Evolutionary conservation across 768 basidiomycete species (phyloP), one percentile per base, ranked within the genome.

Genomic region (Candolleomyces aberdarensis): DNA sequence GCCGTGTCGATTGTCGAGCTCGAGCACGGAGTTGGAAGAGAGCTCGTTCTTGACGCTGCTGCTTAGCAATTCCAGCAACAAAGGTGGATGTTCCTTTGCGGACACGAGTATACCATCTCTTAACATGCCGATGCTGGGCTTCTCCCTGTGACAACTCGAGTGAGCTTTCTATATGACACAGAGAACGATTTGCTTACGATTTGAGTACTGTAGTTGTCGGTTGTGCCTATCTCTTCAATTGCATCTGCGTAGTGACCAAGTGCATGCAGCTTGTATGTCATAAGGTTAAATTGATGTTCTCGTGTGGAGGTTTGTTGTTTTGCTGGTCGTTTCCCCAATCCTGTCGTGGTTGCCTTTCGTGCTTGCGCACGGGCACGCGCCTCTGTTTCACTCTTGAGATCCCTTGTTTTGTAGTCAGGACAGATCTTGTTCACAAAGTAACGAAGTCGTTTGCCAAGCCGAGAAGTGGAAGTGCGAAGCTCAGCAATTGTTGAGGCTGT

Each of bases 121-220:
- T 81, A 9, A 71, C 67, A 0, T 53, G 62, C 0, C 67, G 61
- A 54, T 83, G 79, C 60, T 78, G 70, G 0, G 71, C 67, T 59
- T 81, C 78, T 3, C 75, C 72, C 78, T 80, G 49, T 41, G 15
- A 20, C 8, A 53, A 17, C 26, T 41, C 4, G 41, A n/a, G 29
- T 9, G 31, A 17, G 10, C 15, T 39, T 17, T 22, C 31, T 2
- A 44, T 19, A 36, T 49, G 51, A n/a, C 36, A 41, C 10, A 54
- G 15, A n/a, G n/a, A n/a, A n/a, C n/a, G n/a, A n/a, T n/a, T n/a
- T 3, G 60, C 58, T 26, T 61, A 70, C 69, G 10, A 41, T 60
- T 48, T 67, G 66, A 1, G 62, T 65, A 5, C 29, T 64, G 52
- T 58, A 66, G 6, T 56, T 40, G 46, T 67, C 65, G 14, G 64